Base-by-base conservation (phyloP, 495 filamentous ascomycete species). In the Daldinia concentrica region DNA sequence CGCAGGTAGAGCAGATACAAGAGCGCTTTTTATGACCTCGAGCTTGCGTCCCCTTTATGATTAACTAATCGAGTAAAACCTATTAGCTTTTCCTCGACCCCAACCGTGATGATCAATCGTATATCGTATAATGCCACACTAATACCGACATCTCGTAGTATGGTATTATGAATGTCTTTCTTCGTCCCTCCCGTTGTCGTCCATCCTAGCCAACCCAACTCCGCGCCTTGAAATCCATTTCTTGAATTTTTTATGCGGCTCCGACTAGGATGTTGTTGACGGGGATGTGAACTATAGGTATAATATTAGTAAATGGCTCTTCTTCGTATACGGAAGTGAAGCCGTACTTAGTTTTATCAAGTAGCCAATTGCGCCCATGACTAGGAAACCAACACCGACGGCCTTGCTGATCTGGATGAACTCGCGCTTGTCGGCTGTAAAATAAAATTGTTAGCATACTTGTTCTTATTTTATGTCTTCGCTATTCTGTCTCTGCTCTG, bases 341-440 rank as follows among this genome's bases (percentile, higher is more conserved):
- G 15, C 82, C 89, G 65, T 85, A 94, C 92, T 94, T 75, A 99
- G 87, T 85, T 99, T 99, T 75, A 98, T 92, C 59, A 97, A 82
- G 83, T 95, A 98, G 62, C 95, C 95, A 77, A 95, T 93, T 15
- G 76, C 76, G 29, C 76, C 72, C 82, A 96, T 95, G 45, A 95
- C 88, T 30, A 96, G 76, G 82, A 97, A 96, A 54, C 93, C 93
- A 72, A 97, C 90, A 72, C 95, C 95, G 66, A 99, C 95, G 66
- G 95, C 95, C 81, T 97, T 94, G 75, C 88, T 93, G 81, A 99
- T 95, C 85, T 95, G 94, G 76, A 97, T 87, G 84, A 97, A 98
- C 76, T 97, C 94, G 66, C 89, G 86, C 79, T 88, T 88, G 81
- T 97, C 94, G 74, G 93, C 70, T 73, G 51, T 61, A 48, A 17